Conservation (phyloP, 2,329 filamentous ascomycete species). For the Colletotrichum horii region DNA sequence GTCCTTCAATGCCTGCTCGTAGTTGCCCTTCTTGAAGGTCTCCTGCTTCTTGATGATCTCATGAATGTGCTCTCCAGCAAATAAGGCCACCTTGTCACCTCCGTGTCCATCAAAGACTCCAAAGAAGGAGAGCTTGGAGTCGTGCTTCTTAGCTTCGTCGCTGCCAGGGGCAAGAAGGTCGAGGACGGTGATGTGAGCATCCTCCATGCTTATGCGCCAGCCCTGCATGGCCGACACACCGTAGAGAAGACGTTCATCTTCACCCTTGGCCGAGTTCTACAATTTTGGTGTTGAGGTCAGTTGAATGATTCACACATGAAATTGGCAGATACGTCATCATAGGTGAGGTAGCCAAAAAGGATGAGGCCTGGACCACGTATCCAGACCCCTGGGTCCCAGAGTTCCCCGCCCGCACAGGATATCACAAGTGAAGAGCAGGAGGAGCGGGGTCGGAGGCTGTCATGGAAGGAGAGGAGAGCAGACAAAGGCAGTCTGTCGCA, state of each 20-base stretch:
- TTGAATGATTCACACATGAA: not conserved
- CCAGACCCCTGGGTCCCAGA: not conserved
- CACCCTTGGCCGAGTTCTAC: conserved; percentile 85
- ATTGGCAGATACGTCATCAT: conserved; percentile 11
- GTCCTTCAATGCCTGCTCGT: conserved; percentile 95
- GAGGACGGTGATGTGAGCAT: conserved; percentile 88
- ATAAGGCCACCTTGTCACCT: conserved; percentile 93
- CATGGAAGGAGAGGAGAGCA: not conserved
- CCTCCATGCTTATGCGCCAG: conserved; percentile 99
- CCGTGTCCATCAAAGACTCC: conserved; percentile 98
- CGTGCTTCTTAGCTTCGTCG: conserved; percentile 67
- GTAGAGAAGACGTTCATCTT: conserved; percentile 91
- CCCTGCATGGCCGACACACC: conserved; percentile 99
- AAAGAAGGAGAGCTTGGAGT: conserved; percentile 88
- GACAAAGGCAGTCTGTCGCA: not conserved
- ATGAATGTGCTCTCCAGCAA: conserved; percentile 90
- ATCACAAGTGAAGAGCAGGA: not conserved
- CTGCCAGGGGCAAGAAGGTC: conserved; percentile 72
- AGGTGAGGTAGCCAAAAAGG: not conserved
- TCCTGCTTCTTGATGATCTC: conserved; percentile 95
- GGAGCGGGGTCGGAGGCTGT: not conserved
- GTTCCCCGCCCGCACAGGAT: not conserved
- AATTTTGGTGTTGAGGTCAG: conserved; percentile 21
- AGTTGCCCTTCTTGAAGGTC: conserved; percentile 87
- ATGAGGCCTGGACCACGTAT: not conserved